A percentile compares a stretch with the other conserved stretches of the same genome.
phyloP scores from a whole-genome alignment of 2,329 filamentous ascomycete genomes.

The Penicillium sp. region DNA sequence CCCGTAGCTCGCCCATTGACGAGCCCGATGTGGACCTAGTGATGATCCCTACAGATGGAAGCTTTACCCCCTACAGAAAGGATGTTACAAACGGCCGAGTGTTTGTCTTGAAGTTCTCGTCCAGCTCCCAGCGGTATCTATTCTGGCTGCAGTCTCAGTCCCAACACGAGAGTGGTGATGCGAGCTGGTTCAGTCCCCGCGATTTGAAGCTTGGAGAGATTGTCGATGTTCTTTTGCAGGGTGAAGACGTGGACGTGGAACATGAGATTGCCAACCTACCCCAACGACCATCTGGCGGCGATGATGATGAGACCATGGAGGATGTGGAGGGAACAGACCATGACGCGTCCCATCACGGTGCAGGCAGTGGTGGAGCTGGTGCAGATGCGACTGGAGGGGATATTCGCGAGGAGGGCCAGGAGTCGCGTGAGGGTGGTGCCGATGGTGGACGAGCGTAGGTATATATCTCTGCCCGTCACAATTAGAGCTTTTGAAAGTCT shows the following conservation, averaged over 20 bases:
- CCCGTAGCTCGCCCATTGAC: conserved; percentile 68
- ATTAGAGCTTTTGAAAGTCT: conserved; percentile 14
- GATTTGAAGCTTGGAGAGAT: conserved; percentile 87
- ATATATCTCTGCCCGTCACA: conserved; percentile 41
- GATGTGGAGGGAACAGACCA: conserved; percentile 67
- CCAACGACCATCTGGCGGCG: conserved; percentile 51
- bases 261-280: conserved; percentile 68
- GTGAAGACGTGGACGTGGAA: conserved; percentile 80
- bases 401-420: conserved; percentile 83
- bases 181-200: conserved; percentile 77
- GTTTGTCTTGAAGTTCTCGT: conserved; percentile 90
- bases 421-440: conserved; percentile 85
- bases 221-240: conserved; percentile 80
- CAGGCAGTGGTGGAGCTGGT: conserved; percentile 77
- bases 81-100: conserved; percentile 80
- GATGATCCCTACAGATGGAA: conserved; percentile 88
- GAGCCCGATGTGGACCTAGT: conserved; percentile 83
- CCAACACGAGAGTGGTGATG: conserved; percentile 69
- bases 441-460: conserved; percentile 99
- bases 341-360: conserved; percentile 58
- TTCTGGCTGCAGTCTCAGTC: conserved; percentile 97
- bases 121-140: conserved; percentile 84
- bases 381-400: conserved; percentile 87
- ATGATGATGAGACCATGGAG: conserved; percentile 76
- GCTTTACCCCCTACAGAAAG: conserved; percentile 79